A percentile compares a stretch with the other conserved stretches of the same genome.
These are phyloP conservation scores for Penicillium parvum DNA, from an alignment of 495 filamentous ascomycete species.

Conservation along the genomic window DNA sequence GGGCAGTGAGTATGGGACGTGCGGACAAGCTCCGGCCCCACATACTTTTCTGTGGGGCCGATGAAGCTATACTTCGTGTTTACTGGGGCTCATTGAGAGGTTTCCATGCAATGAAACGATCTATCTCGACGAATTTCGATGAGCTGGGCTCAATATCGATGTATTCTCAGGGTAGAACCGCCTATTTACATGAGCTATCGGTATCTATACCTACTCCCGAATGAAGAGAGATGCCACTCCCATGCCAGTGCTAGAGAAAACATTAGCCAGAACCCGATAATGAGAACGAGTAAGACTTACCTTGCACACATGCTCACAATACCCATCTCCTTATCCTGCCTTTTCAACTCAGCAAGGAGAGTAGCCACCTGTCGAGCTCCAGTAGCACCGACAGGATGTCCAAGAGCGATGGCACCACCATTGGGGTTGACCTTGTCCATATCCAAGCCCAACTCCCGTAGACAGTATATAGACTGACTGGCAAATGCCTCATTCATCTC, in stretches of 20 bases:
- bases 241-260: slow-evolving; percentile 61
- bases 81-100: background rate
- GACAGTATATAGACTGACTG: slow-evolving; percentile 81
- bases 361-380: slow-evolving; percentile 71
- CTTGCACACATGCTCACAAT: slow-evolving; percentile 72
- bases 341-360: slow-evolving; percentile 63
- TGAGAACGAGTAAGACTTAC: slow-evolving; percentile 9
- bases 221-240: slow-evolving; percentile 73
- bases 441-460: slow-evolving; percentile 65
- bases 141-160: too few relatives aligned
- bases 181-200: background rate
- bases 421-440: slow-evolving; percentile 78
- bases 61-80: background rate
- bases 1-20: too few relatives aligned
- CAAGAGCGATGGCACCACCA: slow-evolving; percentile 69
- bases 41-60: background rate
- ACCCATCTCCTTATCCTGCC: slow-evolving; percentile 66
- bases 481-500: slow-evolving; percentile 94
- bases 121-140: too few relatives aligned
- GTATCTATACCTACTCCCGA: slow-evolving; percentile 47
- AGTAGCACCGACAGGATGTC: slow-evolving; percentile 70
- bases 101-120: too few relatives aligned
- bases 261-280: background rate
- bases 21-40: slow-evolving; percentile 2
- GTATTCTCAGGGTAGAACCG: background rate